These are phyloP conservation scores for Fusarium mangiferae DNA, from an alignment of 2,329 filamentous ascomycete genomes.

Conservation along the genomic window DNA sequence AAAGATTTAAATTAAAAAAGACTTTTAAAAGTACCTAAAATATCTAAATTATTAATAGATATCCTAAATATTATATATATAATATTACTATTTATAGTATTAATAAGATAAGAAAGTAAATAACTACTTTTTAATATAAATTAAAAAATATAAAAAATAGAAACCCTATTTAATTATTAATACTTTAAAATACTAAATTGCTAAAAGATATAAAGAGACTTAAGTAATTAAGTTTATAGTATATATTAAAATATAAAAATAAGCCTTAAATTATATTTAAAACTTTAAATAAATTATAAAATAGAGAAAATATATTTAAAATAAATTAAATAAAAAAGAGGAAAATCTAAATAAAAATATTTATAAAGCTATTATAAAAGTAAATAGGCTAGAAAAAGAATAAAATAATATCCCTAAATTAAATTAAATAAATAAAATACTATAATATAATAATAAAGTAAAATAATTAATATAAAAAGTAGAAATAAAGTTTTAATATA, in stretches of 20 bases:
- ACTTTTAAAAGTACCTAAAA: rapidly evolving
- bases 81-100: rapidly evolving
- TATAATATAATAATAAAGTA: no score
- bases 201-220: neutral
- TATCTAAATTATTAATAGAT: neutral
- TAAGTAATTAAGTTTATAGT: neutral
- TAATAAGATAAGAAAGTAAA: neutral
- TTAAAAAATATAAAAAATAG: rapidly evolving
- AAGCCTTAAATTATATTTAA: neutral
- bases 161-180: neutral
- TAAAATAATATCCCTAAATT: no score
- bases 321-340: no score
- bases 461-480: no score
- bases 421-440: no score
- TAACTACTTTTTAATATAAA: neutral
- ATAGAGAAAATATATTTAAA: no score
- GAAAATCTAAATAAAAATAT: no score
- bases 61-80: neutral
- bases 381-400: no score
- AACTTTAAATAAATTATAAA: neutral
- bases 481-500: no score
- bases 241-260: neutral
- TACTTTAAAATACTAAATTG: neutral
- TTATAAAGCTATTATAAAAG: no score
- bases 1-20: neutral